Percentiles rank a stretch among this genome's conserved stretches.
These are phyloP conservation scores for Chaetomiaceae sp. DNA, from an alignment of 2,329 filamentous ascomycete genomes.

Conservation along the genomic window DNA sequence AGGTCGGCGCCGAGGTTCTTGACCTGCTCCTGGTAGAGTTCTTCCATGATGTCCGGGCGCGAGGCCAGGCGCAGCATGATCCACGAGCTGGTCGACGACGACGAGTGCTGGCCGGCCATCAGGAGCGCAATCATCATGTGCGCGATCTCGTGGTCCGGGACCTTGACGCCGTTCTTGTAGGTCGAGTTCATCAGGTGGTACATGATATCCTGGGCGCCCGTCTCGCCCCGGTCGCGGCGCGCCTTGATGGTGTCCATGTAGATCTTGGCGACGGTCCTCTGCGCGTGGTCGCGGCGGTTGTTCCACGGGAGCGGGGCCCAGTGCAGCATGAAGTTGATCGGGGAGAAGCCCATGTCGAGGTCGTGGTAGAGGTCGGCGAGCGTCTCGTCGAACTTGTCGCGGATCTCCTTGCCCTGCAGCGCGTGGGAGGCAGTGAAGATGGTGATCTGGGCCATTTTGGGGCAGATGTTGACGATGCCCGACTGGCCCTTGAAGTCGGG, in stretches of 20 bases:
- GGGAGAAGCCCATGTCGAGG: conserved; percentile 72
- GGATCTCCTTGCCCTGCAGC: conserved; percentile 72
- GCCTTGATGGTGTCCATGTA: conserved; percentile 68
- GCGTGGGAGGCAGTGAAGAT: conserved; percentile 76
- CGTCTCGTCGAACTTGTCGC: conserved; percentile 63
- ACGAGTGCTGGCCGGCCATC: conserved; percentile 81
- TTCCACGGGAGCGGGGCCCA: conserved; percentile 77
- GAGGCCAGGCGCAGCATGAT: conserved; percentile 70
- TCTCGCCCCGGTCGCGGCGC: conserved; percentile 48
- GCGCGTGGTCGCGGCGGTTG: conserved; percentile 65
- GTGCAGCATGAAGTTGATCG: conserved; percentile 78
- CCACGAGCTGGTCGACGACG: conserved; percentile 72
- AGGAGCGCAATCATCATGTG: conserved; percentile 84
- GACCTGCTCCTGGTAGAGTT: conserved; percentile 74
- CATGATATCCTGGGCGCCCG: conserved; percentile 64
- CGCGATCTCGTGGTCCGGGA: conserved; percentile 73
- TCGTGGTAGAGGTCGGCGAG: conserved; percentile 77
- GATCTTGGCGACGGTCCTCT: conserved; percentile 69
- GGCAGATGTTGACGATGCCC: conserved; percentile 60
- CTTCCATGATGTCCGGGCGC: conserved; percentile 63
- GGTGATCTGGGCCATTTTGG: conserved; percentile 70
- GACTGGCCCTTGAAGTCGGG: conserved; percentile 54
- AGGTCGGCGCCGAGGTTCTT: conserved; percentile 68
- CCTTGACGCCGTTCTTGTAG: conserved; percentile 66
- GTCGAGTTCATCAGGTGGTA: conserved; percentile 71